Evolutionary conservation across 1,139 yeast species (phyloP).

Genomic region (Scheffersomyces parashehatae): DNA sequence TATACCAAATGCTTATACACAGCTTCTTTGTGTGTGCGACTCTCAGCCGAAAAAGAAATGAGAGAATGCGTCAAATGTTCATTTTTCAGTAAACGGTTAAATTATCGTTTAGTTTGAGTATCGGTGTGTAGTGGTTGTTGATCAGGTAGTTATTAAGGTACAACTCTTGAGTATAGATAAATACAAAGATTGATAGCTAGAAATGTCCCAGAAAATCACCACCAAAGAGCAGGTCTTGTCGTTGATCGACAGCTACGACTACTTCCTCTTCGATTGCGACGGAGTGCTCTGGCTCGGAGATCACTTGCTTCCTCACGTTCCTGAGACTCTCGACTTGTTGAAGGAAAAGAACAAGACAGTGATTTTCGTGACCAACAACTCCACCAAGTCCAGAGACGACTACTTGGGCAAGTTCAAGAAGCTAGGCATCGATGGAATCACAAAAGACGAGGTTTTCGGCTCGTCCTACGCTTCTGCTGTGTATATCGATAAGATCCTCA

Average conservation of each 20-base stretch:
- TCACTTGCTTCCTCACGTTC: constrained; percentile 42
- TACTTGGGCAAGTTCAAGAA: constrained; percentile 75
- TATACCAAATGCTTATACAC: too few species aligned
- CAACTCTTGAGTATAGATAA: neutral
- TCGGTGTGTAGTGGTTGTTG: neutral
- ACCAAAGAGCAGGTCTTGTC: constrained; percentile 20
- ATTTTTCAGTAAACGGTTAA: neutral
- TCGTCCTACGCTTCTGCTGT: constrained; percentile 91
- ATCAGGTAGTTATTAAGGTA: neutral
- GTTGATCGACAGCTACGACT: constrained; percentile 35
- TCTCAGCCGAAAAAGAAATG: too few species aligned
- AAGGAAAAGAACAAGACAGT: constrained; percentile 53
- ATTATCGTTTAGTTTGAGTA: neutral
- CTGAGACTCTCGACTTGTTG: constrained; percentile 39
- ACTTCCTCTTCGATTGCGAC: constrained; percentile 48
- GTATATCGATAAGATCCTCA: constrained; percentile 73
- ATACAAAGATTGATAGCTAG: neutral
- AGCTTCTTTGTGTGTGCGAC: too few species aligned
- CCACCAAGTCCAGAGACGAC: constrained; percentile 81
- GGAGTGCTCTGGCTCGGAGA: constrained; percentile 54
- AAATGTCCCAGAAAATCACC: constrained; percentile 22
- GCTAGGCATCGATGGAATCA: constrained; percentile 65
- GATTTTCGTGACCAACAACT: constrained; percentile 91
- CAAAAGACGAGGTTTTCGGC: constrained; percentile 80
- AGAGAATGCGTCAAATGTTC: too few species aligned